These are phyloP conservation scores for Ophidiomyces ophidiicola DNA, from an alignment of 2,329 filamentous ascomycete species.

Conservation along the genomic window DNA sequence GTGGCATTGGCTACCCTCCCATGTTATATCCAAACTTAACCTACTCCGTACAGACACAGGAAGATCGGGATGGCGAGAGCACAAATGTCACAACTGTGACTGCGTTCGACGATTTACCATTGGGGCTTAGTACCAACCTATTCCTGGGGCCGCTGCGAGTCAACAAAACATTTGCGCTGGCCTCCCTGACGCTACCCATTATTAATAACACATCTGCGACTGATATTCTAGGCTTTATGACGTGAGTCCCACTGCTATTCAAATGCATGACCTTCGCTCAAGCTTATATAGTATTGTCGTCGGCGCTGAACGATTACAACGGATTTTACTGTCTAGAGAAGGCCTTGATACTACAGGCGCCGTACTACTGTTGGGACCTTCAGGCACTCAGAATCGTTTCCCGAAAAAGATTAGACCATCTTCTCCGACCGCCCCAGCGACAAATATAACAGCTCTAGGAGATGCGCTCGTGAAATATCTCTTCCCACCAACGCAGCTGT, in stretches of 20 bases:
- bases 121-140: background rate
- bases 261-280: background rate
- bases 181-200: conserved; percentile 1
- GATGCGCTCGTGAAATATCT: conserved; percentile 43
- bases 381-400: conserved; percentile 1
- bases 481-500: conserved; percentile 39
- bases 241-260: background rate
- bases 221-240: conserved; percentile 7
- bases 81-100: background rate
- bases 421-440: background rate
- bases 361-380: background rate
- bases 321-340: background rate
- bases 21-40: conserved; percentile 5
- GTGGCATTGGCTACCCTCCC: conserved; percentile 1
- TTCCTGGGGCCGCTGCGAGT: conserved; percentile 1
- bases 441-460: conserved; percentile 1
- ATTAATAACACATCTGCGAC: conserved; percentile 6
- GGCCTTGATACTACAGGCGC: conserved; percentile 3
- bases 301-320: background rate
- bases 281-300: background rate
- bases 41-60: background rate
- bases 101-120: background rate
- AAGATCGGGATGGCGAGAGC: background rate
- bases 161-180: background rate
- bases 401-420: background rate